phyloP scores from a whole-genome alignment of 768 basidiomycete genomes.

The Termitomyces eurrhizus region DNA sequence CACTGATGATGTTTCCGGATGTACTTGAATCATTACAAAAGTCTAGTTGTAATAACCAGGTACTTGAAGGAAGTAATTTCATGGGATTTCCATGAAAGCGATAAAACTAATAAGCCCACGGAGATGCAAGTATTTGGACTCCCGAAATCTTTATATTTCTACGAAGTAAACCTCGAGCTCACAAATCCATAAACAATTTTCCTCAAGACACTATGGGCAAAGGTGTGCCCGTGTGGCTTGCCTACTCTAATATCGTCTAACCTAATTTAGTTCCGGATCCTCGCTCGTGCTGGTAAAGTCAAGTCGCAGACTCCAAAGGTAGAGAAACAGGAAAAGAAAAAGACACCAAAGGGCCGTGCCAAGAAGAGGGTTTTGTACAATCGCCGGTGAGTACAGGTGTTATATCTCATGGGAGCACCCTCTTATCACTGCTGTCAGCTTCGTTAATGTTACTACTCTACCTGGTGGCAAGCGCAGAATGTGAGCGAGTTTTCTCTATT shows the following conservation, averaged over 20 bases:
- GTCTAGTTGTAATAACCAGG: too few relatives aligned
- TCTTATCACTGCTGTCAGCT: slow-evolving; percentile 65
- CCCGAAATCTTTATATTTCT: neutral
- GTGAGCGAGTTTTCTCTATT: slow-evolving; percentile 50
- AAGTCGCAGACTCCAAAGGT: slow-evolving; percentile 98
- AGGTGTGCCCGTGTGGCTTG: neutral
- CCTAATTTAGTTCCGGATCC: slow-evolving; percentile 83
- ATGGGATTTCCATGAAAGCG: neutral
- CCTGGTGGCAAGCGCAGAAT: slow-evolving; percentile 94
- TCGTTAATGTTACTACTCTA: slow-evolving; percentile 90
- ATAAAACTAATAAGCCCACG: neutral
- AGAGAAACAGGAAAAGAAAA: slow-evolving; percentile 99
- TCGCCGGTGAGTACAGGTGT: neutral
- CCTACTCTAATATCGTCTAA: neutral
- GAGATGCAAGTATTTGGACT: neutral
- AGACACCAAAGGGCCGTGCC: slow-evolving; percentile 94
- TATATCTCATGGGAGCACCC: neutral
- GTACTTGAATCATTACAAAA: neutral
- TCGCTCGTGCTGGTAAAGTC: slow-evolving; percentile 99
- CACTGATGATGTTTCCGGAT: neutral
- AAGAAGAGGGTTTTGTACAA: slow-evolving; percentile 59
- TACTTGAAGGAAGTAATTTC: neutral
- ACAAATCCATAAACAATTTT: neutral
- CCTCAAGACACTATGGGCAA: slow-evolving; percentile 5
- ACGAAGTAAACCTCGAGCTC: neutral